Base-by-base conservation (phyloP, 345 rosid species). In the Mallotus nudiflorus region DNA sequence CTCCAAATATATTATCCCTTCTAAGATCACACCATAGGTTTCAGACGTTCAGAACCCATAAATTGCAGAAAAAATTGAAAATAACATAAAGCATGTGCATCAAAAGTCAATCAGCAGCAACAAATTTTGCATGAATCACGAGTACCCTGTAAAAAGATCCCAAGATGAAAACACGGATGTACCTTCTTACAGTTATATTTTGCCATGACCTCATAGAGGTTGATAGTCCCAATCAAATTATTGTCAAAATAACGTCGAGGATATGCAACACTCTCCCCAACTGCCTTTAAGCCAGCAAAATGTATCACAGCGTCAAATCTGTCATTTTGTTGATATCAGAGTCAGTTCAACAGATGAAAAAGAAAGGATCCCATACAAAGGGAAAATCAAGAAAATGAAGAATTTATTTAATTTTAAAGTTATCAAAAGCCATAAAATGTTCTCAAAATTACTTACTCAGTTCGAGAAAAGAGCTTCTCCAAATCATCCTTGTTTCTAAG, bases 271-370 rank as follows among this genome's bases (percentile, higher is more conserved):
- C 97, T 95, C 80, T 91, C 99, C 11, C 91, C 90, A 40, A 93
- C 98, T 39, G 98, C 97, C 82, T 95, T 91, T 31, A 88, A 88
- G 57, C 97, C 97, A 81, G 96, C 98, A 78, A 91, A 91, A 71
- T 95, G 99, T 63, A 95, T 90, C 79, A 95, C 99, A 13, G 96
- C 97, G 81, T 95, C 93, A 74, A 84, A 91, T 75, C 97, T 91
- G 80, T 70, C 49, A 33, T 70, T 72, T 56, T 7, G 42, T 50
- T 45, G 68, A 69, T 27, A 22, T n/a, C 39, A 63, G 11, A 74
- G 13, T 33, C 6, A 53, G 16, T 29, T 16, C 24, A 31, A 37
- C 13, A 9, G 14, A 52, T 22, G 20, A 45, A 33, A 15, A 67
- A 24, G 50, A 37, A 53, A 39, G 51, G 35, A 48, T 42, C 40